Evolutionary conservation across 345 rosid species (phyloP).

Genomic region (Dipteronia sinensis): DNA sequence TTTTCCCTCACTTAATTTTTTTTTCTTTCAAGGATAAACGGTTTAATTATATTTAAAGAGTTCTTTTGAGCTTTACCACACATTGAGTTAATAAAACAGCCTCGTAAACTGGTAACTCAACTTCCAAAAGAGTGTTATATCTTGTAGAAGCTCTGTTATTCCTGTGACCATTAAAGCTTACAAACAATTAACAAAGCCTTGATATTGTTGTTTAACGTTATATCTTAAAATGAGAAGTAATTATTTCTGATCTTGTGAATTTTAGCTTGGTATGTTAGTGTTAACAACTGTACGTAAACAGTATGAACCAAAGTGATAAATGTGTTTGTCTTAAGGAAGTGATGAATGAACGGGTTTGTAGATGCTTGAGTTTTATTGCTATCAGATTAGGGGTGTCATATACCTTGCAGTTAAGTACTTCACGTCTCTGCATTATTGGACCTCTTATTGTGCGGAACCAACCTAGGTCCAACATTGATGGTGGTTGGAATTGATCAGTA

Average conservation of each 20-base stretch:
- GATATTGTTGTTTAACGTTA: neutral
- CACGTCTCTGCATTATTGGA: neutral
- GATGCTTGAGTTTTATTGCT: constrained; percentile 15
- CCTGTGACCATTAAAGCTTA: neutral
- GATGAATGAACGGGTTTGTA: constrained; percentile 2
- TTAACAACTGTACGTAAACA: constrained; percentile 6
- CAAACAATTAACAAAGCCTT: neutral
- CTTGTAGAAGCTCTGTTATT: neutral
- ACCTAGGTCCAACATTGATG: neutral
- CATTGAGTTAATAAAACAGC: neutral
- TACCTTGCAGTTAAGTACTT: constrained; percentile 1
- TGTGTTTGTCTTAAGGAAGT: constrained; percentile 18
- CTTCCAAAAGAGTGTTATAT: neutral
- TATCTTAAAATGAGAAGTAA: neutral
- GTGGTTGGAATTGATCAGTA: neutral
- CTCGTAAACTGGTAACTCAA: neutral
- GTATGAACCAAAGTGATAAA: neutral
- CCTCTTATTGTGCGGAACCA: neutral
- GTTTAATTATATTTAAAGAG: neutral
- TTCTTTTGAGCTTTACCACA: neutral
- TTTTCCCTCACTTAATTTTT: neutral
- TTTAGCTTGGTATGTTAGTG: constrained; percentile 1
- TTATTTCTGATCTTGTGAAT: neutral
- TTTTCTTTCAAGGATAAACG: neutral
- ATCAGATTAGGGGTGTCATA: neutral